phyloP scores from a whole-genome alignment of 495 filamentous ascomycete genomes.

The Aspergillus kassunensis region DNA sequence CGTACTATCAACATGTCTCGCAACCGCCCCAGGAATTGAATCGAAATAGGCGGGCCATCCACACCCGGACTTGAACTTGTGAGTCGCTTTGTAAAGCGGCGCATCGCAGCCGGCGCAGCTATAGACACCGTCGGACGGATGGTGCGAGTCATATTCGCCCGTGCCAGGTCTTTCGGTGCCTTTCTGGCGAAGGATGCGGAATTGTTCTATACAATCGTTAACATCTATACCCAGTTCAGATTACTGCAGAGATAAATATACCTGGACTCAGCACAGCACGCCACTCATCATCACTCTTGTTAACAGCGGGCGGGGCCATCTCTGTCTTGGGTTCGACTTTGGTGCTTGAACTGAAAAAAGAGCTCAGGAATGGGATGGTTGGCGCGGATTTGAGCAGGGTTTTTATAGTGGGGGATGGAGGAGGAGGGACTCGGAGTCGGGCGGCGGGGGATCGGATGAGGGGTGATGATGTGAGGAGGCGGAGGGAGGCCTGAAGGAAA shows the following conservation, averaged over 20 bases:
- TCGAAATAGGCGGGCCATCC: slow-evolving; percentile 99
- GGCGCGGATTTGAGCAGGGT: slow-evolving; percentile 56
- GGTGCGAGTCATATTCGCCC: slow-evolving; percentile 84
- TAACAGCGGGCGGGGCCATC: slow-evolving; percentile 76
- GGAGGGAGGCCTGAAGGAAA: slow-evolving; percentile 48
- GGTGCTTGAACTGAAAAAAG: slow-evolving; percentile 65
- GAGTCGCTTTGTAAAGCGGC: slow-evolving; percentile 81
- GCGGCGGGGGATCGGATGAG: slow-evolving; percentile 20
- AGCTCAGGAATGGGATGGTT: slow-evolving; percentile 70
- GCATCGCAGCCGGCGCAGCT: slow-evolving; percentile 80
- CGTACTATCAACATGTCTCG: slow-evolving; percentile 65
- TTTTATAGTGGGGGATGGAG: slow-evolving; percentile 28
- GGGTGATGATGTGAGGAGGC: slow-evolving; percentile 37
- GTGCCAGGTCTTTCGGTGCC: slow-evolving; percentile 79
- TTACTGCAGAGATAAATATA: slow-evolving; percentile 31
- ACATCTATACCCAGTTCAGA: too few species aligned
- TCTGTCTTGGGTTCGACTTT: slow-evolving; percentile 34
- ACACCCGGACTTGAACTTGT: slow-evolving; percentile 95
- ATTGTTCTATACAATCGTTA: slow-evolving; percentile 94
- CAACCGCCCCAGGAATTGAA: slow-evolving; percentile 84
- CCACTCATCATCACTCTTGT: slow-evolving; percentile 84
- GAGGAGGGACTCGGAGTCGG: slow-evolving; percentile 20
- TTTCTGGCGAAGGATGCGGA: slow-evolving; percentile 84
- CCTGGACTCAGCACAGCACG: slow-evolving; percentile 74
- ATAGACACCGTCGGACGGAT: slow-evolving; percentile 70